A percentile compares a stretch with the other conserved stretches of the same genome.
Evolutionary conservation across 177 flowering plant species (phyloP).

Genomic region (Viscum album): DNA sequence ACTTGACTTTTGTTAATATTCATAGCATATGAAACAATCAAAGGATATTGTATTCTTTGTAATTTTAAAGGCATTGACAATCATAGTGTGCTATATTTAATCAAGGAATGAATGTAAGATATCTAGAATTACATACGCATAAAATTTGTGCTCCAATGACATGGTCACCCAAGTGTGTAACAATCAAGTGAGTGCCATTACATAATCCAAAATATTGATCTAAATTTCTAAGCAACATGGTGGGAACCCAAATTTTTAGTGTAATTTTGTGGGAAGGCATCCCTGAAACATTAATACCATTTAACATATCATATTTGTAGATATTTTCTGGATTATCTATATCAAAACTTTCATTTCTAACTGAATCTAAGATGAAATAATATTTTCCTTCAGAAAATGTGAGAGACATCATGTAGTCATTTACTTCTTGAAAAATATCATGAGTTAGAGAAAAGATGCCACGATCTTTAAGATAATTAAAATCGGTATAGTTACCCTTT

Average conservation of each 20-base stretch:
- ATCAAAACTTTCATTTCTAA: no score
- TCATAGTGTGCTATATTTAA: not conserved
- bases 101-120: not conserved
- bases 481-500: not conserved
- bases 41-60: not conserved
- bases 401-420: conserved; percentile 3
- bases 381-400: not conserved
- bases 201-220: not conserved
- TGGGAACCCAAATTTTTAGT: conserved; percentile 4
- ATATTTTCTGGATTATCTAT: no score
- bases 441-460: conserved; percentile 3
- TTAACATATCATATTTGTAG: not conserved
- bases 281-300: not conserved
- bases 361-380: no score
- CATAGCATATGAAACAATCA: not conserved
- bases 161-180: not conserved
- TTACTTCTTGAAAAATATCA: not conserved
- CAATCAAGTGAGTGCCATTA: conserved; percentile 10
- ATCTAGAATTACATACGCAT: not conserved
- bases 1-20: conserved; percentile 14
- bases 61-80: not conserved
- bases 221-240: conserved; percentile 5
- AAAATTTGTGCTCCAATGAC: not conserved
- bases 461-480: not conserved
- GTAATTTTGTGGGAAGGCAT: not conserved